Conservation (phyloP, 148 eudicot species). For the Cornus controversa region DNA sequence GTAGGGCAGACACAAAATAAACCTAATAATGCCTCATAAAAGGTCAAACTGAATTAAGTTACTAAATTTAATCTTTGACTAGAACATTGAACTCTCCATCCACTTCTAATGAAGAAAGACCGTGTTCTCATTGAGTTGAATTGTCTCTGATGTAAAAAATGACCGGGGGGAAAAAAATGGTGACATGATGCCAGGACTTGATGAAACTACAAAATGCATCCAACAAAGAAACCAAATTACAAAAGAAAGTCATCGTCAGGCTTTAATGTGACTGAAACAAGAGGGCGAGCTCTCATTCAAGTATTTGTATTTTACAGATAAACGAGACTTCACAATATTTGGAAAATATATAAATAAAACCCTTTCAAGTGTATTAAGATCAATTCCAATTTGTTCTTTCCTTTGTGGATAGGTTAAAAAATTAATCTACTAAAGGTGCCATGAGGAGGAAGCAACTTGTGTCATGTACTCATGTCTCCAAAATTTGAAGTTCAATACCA, state of each 20-base stretch:
- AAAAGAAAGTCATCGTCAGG: neutral
- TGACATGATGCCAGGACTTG: neutral
- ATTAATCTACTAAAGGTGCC: too few species aligned
- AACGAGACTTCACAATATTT: too few species aligned
- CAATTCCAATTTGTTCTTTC: too few species aligned
- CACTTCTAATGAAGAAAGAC: neutral
- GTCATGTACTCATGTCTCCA: too few species aligned
- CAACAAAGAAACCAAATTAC: neutral
- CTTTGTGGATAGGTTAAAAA: too few species aligned
- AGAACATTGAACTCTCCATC: neutral
- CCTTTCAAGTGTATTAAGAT: too few species aligned
- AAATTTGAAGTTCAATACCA: too few species aligned
- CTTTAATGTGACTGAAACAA: neutral
- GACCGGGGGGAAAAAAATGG: neutral
- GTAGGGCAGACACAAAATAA: neutral
- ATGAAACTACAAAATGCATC: neutral
- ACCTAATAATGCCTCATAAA: neutral
- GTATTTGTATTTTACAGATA: neutral
- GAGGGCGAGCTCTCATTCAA: neutral
- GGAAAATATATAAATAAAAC: too few species aligned
- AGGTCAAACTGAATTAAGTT: neutral
- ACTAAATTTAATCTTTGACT: too few species aligned
- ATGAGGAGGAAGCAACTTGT: too few species aligned
- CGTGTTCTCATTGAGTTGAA: neutral
- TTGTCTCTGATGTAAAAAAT: neutral